A percentile compares a stretch with the other conserved stretches of the same genome.
phyloP scores from a whole-genome alignment of 352 stramenopile genomes.

The Phytopythium kandeliae region DNA sequence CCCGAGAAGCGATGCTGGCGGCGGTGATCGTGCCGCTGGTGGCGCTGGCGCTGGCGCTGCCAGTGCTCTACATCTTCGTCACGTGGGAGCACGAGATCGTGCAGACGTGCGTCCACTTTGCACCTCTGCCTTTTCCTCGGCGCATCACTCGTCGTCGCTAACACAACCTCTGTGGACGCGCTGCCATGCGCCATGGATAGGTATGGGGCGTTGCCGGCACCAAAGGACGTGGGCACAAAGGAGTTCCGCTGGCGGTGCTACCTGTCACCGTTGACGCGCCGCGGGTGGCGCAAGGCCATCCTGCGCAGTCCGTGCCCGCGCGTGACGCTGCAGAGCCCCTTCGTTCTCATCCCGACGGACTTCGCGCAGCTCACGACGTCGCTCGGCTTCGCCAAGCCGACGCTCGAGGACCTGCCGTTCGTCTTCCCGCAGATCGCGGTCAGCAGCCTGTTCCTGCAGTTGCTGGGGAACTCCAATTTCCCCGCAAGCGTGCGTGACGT shows the following conservation, averaged over 20 bases:
- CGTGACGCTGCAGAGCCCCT: conserved; percentile 70
- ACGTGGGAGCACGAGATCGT: conserved; percentile 80
- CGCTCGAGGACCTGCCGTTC: conserved; percentile 69
- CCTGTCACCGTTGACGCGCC: conserved; percentile 51
- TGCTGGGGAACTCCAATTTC: conserved; percentile 82
- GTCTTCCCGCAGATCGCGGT: conserved; percentile 65
- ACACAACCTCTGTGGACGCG: neutral
- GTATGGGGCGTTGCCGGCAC: conserved; percentile 54
- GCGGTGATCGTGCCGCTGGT: conserved; percentile 46
- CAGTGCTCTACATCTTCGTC: conserved; percentile 57
- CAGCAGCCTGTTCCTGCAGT: conserved; percentile 65
- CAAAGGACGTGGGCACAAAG: conserved; percentile 65
- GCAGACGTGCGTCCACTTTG: conserved; percentile 24
- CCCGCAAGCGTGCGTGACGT: conserved; percentile 42
- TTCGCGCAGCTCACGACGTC: conserved; percentile 80
- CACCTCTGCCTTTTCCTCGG: neutral
- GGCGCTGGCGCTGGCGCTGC: conserved; percentile 39
- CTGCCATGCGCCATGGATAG: conserved; percentile 11
- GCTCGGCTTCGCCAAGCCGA: conserved; percentile 53
- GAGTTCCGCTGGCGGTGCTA: conserved; percentile 78
- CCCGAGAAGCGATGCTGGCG: conserved; percentile 8
- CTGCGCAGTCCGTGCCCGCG: conserved; percentile 57
- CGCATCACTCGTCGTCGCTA: neutral
- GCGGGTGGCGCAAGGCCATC: conserved; percentile 45
- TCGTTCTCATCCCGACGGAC: conserved; percentile 61